Conservation (phyloP, 805 yeast species). For the Cyberlindnera galapagoensis region DNA sequence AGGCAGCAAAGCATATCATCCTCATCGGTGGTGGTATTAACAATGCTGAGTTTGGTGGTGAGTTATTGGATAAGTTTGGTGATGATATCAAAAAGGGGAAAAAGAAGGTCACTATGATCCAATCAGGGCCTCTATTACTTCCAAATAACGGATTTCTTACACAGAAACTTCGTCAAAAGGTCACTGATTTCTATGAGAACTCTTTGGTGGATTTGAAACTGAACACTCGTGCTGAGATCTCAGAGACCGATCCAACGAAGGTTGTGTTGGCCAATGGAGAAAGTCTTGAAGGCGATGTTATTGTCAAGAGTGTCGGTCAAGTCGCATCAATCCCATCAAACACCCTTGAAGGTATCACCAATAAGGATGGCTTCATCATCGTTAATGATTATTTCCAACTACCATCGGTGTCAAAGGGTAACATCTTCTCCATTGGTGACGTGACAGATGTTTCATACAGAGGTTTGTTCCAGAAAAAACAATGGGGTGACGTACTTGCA, state of each 20-base stretch:
- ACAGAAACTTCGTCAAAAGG: slow-evolving; percentile 5
- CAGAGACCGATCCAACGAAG: not conserved
- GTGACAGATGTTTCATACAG: slow-evolving; percentile 18
- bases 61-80: slow-evolving; percentile 16
- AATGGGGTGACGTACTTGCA: slow-evolving; percentile 11
- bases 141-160: slow-evolving; percentile 10
- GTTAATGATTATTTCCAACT: slow-evolving; percentile 9
- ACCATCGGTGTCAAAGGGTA: slow-evolving; percentile 1
- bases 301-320: slow-evolving; percentile 6
- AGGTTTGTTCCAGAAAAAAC: slow-evolving; percentile 10
- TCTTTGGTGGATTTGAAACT: slow-evolving; percentile 9
- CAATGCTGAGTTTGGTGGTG: slow-evolving; percentile 26
- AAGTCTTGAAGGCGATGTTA: slow-evolving; percentile 6
- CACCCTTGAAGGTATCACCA: not conserved
- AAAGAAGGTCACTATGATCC: slow-evolving; percentile 23
- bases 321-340: slow-evolving; percentile 10
- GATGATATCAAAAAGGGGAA: slow-evolving; percentile 10
- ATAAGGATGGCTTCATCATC: slow-evolving; percentile 7
- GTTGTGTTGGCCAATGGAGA: slow-evolving; percentile 2
- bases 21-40: slow-evolving; percentile 27
- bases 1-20: slow-evolving; percentile 20
- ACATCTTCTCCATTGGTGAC: slow-evolving; percentile 30
- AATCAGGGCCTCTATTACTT: slow-evolving; percentile 14
- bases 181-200: slow-evolving; percentile 7
- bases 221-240: slow-evolving; percentile 5